phyloP scores from a whole-genome alignment of 2,329 filamentous ascomycete genomes.

The Phialophora verrucosa region DNA sequence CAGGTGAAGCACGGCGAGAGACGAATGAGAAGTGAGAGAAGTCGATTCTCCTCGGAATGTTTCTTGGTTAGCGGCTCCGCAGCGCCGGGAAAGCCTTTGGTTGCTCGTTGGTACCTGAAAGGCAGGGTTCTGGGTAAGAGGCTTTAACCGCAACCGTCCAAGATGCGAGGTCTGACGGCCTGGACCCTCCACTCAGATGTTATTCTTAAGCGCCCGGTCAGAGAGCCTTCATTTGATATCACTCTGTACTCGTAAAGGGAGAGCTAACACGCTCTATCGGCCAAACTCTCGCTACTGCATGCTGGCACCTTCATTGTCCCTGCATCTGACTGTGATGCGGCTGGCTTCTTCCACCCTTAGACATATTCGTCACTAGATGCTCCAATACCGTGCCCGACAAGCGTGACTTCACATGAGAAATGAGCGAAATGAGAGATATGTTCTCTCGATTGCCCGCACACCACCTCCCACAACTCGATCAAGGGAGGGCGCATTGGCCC shows the following conservation, averaged over 20 bases:
- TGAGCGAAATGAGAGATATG: not conserved
- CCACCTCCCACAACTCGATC: not conserved
- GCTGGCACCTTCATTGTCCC: not conserved
- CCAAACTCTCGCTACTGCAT: constrained; percentile 6
- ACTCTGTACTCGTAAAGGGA: constrained; percentile 10
- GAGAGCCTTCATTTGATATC: constrained; percentile 11
- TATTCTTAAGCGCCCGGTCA: constrained; percentile 28
- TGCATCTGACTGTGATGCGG: not conserved
- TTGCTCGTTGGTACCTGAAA: constrained; percentile 16
- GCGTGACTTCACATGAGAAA: constrained; percentile 14
- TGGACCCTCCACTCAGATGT: constrained; percentile 22
- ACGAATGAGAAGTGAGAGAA: constrained; percentile 29
- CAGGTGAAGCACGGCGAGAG: constrained; percentile 31
- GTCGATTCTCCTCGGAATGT: not conserved
- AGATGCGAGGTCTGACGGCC: constrained; percentile 2
- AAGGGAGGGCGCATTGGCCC: constrained; percentile 9
- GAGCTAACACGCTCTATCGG: constrained; percentile 1
- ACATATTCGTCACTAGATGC: not conserved
- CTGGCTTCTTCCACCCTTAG: not conserved
- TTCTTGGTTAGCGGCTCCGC: not conserved
- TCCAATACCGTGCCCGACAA: constrained; percentile 12
- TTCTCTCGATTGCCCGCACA: not conserved
- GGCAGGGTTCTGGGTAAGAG: constrained; percentile 4
- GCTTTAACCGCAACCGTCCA: constrained; percentile 25
- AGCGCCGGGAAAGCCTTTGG: constrained; percentile 2